Conservation (phyloP, 1,139 yeast species). For the Eremothecium sinecaudum region DNA sequence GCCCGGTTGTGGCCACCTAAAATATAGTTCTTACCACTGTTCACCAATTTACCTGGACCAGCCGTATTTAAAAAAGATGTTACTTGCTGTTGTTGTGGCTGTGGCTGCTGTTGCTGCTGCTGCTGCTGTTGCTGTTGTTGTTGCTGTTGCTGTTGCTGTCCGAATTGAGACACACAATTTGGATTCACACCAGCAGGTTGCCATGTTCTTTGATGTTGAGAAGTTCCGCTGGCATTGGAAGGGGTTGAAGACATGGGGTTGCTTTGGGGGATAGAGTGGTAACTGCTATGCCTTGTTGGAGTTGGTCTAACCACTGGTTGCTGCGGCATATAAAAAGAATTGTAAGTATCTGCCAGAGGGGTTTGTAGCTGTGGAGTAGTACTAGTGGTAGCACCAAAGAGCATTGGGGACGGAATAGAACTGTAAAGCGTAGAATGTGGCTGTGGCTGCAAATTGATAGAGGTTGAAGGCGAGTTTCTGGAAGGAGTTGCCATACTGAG, state of each 20-base stretch:
- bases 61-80: slow-evolving; percentile 11
- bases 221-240: slow-evolving; percentile 2
- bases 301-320: slow-evolving; percentile 4
- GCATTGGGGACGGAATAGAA: slow-evolving; percentile 4
- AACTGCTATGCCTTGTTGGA: slow-evolving; percentile 4
- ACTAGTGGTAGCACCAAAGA: slow-evolving; percentile 1
- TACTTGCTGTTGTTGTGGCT: slow-evolving; percentile 8
- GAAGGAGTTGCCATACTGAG: slow-evolving; percentile 2
- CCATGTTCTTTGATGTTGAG: slow-evolving; percentile 4
- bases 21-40: slow-evolving; percentile 29
- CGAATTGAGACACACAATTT: slow-evolving; percentile 1
- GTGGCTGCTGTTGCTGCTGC: no score
- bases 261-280: slow-evolving; percentile 3
- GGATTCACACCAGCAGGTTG: slow-evolving; percentile 9
- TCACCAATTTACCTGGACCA: slow-evolving; percentile 18
- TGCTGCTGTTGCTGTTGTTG: slow-evolving; percentile 6
- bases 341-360: slow-evolving; percentile 3
- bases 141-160: slow-evolving; percentile 4
- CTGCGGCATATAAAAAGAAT: slow-evolving; percentile 3
- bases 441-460: slow-evolving; percentile 2
- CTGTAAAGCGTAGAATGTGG: slow-evolving; percentile 1
- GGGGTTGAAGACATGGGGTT: slow-evolving; percentile 2
- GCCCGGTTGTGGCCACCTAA: slow-evolving; percentile 28
- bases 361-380: slow-evolving; percentile 1
- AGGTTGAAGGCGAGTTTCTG: slow-evolving; percentile 3